Conservation (phyloP, 2,329 filamentous ascomycete genomes). For the Pestalotiopsis fici region DNA sequence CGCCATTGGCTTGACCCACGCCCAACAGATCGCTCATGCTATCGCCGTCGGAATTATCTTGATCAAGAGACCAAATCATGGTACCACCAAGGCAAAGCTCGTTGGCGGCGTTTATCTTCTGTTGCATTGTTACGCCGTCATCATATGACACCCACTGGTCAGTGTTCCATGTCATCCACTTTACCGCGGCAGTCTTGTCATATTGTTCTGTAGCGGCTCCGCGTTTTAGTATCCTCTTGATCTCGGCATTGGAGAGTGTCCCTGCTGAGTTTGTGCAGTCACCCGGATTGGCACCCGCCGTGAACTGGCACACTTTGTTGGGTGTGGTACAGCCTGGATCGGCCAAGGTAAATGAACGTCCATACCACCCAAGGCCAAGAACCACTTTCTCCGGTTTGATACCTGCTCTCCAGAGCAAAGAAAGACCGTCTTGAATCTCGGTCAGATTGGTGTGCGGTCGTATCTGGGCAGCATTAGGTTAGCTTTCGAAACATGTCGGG, state of each 20-base stretch:
- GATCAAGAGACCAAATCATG: not conserved
- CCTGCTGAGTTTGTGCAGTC: constrained; percentile 10
- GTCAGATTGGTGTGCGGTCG: constrained; percentile 39
- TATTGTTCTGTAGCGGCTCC: too few species aligned
- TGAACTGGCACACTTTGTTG: not conserved
- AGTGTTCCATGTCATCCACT: constrained; percentile 29
- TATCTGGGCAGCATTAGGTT: constrained; percentile 13
- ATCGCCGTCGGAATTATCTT: not conserved
- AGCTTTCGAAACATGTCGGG: too few species aligned
- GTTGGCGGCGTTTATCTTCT: constrained; percentile 32
- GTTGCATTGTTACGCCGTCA: constrained; percentile 31
- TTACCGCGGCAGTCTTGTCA: constrained; percentile 13
- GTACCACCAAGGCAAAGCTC: constrained; percentile 2
- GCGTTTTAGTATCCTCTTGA: not conserved
- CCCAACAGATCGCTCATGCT: not conserved
- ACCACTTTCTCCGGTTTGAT: constrained; percentile 37
- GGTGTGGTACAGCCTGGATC: not conserved
- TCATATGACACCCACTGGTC: constrained; percentile 41
- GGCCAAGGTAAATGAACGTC: constrained; percentile 1
- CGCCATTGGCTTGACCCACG: not conserved
- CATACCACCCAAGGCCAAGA: not conserved
- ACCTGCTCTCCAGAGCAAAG: constrained; percentile 41
- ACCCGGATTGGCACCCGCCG: not conserved
- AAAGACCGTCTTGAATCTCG: constrained; percentile 35
- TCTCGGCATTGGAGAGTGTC: constrained; percentile 3